Base-by-base conservation (phyloP, 805 yeast genomes). In the Zygosaccharomyces bisporus region DNA sequence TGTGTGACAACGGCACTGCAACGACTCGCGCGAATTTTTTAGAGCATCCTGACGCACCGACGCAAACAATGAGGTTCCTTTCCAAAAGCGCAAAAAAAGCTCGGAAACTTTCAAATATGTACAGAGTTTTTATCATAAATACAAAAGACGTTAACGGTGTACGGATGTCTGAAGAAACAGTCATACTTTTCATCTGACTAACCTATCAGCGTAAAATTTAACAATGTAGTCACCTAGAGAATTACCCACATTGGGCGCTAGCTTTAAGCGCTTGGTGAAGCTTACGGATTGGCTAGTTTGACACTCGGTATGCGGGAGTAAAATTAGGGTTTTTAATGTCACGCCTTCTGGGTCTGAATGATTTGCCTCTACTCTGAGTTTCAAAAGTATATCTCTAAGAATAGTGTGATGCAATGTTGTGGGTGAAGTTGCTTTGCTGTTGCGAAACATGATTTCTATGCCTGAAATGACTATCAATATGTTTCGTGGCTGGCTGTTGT, bases 381-480 rank as follows among this genome's bases (percentile, higher is more conserved):
- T 54, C 9, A 63, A 43, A 23, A 63, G 39, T 1, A 44, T 23
- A 10, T 55, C 54, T 9, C 56, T 54, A n/a, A 63, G 34, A 19
- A 54, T 30, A 10, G 46, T 34, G 30, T 63, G 65, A 6, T 60
- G 47, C 13, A 30, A 24, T 6, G 39, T 48, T 13, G 41, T 45
- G 16, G 49, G 42, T 0, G 55, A 29, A 7, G 41, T 48, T 20
- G 56, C 41, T 13, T 51, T 57, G 1, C 61, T 49, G 46, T 59
- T 61, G 23, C 56, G 50, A 35, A 56, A 60, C 58, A 61, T 61
- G 12, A 54, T 51, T 20, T 60, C 63, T 12, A 61, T 41, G 1
- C 65, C 65, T 17, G 55, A 53, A 5, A 62, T 43, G 6, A 56
- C 30, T 6, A 57, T 25, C 7, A 49, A 39, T 14, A 50, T 39